Evolutionary conservation across 495 filamentous ascomycete species (phyloP).

Genomic region (Cudoniella acicularis): DNA sequence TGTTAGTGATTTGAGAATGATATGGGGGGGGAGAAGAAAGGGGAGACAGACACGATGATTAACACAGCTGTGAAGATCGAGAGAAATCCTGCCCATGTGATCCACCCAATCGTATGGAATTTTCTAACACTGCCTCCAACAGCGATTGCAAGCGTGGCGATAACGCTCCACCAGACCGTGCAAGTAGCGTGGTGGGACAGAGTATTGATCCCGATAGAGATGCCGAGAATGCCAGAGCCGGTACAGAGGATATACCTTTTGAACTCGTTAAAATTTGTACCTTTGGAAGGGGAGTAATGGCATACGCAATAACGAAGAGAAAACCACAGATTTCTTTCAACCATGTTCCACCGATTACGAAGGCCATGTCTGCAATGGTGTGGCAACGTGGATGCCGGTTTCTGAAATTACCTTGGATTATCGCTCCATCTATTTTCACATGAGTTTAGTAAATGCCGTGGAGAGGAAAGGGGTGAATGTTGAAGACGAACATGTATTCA

Average conservation of each 20-base stretch:
- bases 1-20: too few species aligned
- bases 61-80: slow-evolving; percentile 21
- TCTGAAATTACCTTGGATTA: slow-evolving; percentile 31
- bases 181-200: slow-evolving; percentile 43
- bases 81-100: slow-evolving; percentile 39
- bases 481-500: slow-evolving; percentile 30
- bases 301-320: slow-evolving; percentile 42
- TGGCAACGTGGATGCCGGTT: slow-evolving; percentile 36
- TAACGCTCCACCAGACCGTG: slow-evolving; percentile 34
- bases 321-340: slow-evolving; percentile 31
- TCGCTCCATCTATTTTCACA: slow-evolving; percentile 15
- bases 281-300: too few species aligned
- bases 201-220: slow-evolving; percentile 46
- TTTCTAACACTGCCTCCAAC: slow-evolving; percentile 40
- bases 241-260: slow-evolving; percentile 32
- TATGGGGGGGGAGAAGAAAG: slow-evolving; percentile 43
- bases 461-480: not conserved
- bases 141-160: slow-evolving; percentile 25
- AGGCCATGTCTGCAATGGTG: slow-evolving; percentile 32
- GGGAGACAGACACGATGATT: not conserved
- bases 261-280: too few species aligned
- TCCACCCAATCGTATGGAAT: slow-evolving; percentile 38
- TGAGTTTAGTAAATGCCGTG: not conserved
- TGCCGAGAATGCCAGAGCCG: slow-evolving; percentile 42
- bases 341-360: slow-evolving; percentile 28